Conservation (phyloP, 768 basidiomycete genomes). For the Filobasidium floriforme region DNA sequence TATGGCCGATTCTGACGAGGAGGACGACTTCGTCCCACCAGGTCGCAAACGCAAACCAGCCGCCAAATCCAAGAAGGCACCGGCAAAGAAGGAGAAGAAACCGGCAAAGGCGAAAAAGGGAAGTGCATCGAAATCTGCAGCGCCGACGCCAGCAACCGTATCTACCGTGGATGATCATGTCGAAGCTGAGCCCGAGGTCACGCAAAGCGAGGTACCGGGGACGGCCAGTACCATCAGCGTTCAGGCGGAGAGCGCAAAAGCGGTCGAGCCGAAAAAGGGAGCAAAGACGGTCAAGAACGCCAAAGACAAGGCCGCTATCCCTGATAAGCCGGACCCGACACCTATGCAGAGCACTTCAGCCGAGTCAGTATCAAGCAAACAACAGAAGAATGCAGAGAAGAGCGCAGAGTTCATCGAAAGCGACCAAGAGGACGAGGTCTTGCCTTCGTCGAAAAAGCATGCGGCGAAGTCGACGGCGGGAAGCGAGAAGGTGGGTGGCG, state of each 20-base stretch:
- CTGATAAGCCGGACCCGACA: too few species aligned
- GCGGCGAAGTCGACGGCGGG: neutral
- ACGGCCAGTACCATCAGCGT: neutral
- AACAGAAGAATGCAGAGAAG: neutral
- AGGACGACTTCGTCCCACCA: slow-evolving; percentile 15
- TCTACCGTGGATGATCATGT: neutral
- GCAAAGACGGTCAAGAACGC: neutral
- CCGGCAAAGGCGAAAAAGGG: slow-evolving; percentile 9
- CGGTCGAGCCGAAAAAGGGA: neutral
- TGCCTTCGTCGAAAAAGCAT: neutral
- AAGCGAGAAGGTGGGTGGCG: neutral
- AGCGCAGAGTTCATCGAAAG: neutral
- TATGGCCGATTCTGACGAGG: slow-evolving; percentile 13
- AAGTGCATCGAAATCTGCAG: too few species aligned
- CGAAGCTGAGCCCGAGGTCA: neutral
- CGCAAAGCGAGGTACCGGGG: neutral
- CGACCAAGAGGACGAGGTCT: neutral
- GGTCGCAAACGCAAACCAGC: slow-evolving; percentile 15
- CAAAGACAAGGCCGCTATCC: neutral
- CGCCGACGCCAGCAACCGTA: neutral
- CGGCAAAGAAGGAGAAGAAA: slow-evolving; percentile 7
- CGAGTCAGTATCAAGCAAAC: too few species aligned
- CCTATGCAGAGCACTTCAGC: neutral
- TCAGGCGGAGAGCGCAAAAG: neutral
- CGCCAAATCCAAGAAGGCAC: slow-evolving; percentile 11